These are phyloP conservation scores for Psilocybe azurescens DNA, from an alignment of 768 basidiomycete species.

Conservation along the genomic window DNA sequence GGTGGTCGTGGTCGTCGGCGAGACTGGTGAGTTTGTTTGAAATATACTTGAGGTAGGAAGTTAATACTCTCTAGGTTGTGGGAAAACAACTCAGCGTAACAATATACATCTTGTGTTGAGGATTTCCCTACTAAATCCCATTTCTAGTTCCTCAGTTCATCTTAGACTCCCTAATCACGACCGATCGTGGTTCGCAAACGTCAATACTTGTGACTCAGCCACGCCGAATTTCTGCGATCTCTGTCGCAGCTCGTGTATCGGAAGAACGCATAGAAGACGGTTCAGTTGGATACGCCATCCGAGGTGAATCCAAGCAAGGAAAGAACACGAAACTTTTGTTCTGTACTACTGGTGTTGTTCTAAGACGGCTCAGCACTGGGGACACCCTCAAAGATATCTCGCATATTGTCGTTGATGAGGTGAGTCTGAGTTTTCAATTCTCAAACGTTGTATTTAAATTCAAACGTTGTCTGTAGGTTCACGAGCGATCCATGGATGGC, in stretches of 20 bases:
- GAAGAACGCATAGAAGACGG: conserved; percentile 78
- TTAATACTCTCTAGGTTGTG: conserved; percentile 59
- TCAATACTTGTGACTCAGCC: conserved; percentile 91
- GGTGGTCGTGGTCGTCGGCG: conserved; percentile 87
- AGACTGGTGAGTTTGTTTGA: conserved; percentile 63
- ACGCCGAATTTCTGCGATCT: conserved; percentile 85
- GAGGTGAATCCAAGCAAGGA: conserved; percentile 79
- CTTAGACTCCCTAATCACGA: conserved; percentile 77
- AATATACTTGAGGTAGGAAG: not conserved
- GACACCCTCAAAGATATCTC: conserved; percentile 74
- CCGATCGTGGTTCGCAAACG: conserved; percentile 62
- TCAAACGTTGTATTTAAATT: not conserved
- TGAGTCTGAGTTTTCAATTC: conserved; percentile 31
- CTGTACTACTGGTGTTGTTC: conserved; percentile 93
- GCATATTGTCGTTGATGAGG: conserved; percentile 93
- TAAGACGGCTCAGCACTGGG: conserved; percentile 76
- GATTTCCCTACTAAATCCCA: not conserved
- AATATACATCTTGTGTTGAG: not conserved
- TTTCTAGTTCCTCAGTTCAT: conserved; percentile 86
- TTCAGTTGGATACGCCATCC: conserved; percentile 86
- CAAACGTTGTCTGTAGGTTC: conserved; percentile 56
- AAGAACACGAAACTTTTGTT: conserved; percentile 80
- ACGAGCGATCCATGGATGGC: conserved; percentile 90
- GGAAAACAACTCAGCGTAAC: conserved; percentile 89
- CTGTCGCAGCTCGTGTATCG: conserved; percentile 87